Evolutionary conservation across 495 filamentous ascomycete genomes (phyloP).

Genomic region (Lepidopterella palustris): DNA sequence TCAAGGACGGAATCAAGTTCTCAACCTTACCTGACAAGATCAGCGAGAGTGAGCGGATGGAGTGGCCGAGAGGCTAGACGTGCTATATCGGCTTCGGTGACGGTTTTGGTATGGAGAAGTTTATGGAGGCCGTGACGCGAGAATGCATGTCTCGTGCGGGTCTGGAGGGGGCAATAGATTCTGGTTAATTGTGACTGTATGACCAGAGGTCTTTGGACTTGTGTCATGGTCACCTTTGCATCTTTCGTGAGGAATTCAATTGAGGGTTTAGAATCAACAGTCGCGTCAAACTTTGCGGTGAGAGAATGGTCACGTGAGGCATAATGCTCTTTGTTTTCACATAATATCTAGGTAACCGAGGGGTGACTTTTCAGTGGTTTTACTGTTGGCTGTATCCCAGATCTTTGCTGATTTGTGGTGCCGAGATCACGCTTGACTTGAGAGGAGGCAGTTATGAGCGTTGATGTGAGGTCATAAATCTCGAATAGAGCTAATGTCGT

Average conservation of each 20-base stretch:
- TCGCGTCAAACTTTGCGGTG: background rate
- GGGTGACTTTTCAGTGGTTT: too few species aligned
- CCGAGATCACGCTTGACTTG: too few species aligned
- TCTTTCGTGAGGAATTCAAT: background rate
- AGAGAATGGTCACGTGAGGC: background rate
- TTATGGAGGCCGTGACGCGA: background rate
- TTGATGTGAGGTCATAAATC: too few species aligned
- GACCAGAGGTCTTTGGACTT: conserved; percentile 2
- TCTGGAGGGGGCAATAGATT: background rate
- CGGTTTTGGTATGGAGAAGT: conserved; percentile 27
- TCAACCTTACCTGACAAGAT: conserved; percentile 68
- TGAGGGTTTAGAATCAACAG: background rate
- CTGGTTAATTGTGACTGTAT: background rate
- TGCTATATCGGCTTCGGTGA: conserved; percentile 66
- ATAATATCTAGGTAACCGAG: too few species aligned
- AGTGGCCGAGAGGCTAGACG: conserved; percentile 70
- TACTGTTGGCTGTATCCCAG: too few species aligned
- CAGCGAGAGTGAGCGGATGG: conserved; percentile 74
- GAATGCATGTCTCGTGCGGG: background rate
- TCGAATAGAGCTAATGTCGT: too few species aligned
- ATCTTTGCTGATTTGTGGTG: too few species aligned
- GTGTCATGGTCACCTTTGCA: background rate
- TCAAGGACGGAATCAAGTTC: background rate
- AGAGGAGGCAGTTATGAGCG: too few species aligned
- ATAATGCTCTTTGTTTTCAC: background rate